phyloP scores from a whole-genome alignment of 352 stramenopile genomes.

The Pythium vanterpoolii region DNA sequence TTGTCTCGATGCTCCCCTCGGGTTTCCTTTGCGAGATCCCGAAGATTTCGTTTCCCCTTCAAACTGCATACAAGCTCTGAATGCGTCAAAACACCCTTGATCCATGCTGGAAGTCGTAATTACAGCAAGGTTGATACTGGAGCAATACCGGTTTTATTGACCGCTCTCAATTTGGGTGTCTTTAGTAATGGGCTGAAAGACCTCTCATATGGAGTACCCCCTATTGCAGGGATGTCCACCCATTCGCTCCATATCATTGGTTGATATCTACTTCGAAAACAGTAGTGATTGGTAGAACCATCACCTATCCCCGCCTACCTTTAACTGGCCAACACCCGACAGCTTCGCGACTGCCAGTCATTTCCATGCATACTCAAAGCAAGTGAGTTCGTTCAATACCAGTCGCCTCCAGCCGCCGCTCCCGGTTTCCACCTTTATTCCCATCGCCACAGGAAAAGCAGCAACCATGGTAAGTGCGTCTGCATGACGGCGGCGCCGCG shows the following conservation, averaged over 20 bases:
- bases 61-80: conserved; percentile 18
- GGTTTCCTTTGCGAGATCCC: conserved; percentile 14
- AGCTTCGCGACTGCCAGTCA: conserved; percentile 77
- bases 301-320: conserved; percentile 18
- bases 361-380: conserved; percentile 67
- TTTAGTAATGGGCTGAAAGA: neutral
- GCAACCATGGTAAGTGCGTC: conserved; percentile 68
- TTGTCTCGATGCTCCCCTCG: conserved; percentile 9
- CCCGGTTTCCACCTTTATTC: conserved; percentile 61
- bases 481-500: neutral
- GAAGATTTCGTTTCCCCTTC: conserved; percentile 32
- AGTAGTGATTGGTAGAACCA: conserved; percentile 27
- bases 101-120: conserved; percentile 4
- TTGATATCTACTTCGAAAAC: conserved; percentile 19
- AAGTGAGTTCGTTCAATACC: conserved; percentile 46
- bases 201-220: conserved; percentile 3
- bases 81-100: conserved; percentile 13
- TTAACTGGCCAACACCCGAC: conserved; percentile 34
- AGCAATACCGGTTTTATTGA: too few species aligned
- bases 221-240: neutral
- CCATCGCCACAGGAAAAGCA: conserved; percentile 85
- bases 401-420: conserved; percentile 26
- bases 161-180: neutral
- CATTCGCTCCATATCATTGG: conserved; percentile 1
- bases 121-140: too few species aligned